A percentile compares a stretch with the other conserved stretches of the same genome.
Conservation (phyloP, 139 green algal genomes). For the Raphidocelis subcapitata region DNA sequence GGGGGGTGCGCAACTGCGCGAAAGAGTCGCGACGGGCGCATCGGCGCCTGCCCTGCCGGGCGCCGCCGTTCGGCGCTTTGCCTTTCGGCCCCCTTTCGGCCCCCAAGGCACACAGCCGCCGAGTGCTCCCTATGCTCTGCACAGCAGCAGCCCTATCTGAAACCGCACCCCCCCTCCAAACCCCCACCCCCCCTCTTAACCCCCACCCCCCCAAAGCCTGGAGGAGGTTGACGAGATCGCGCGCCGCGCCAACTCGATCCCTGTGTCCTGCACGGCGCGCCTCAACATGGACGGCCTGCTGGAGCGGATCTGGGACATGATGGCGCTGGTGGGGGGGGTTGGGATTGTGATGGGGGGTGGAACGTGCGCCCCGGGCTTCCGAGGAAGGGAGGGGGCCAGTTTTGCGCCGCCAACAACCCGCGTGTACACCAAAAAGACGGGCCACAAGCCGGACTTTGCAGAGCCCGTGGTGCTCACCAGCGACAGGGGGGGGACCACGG, state of each 20-base stretch:
- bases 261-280: constrained; percentile 82
- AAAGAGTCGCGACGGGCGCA: too few species aligned
- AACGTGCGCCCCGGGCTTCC: not conserved
- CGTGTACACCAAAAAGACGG: constrained; percentile 97
- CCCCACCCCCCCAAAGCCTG: too few species aligned
- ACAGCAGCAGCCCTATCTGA: too few species aligned
- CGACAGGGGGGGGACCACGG: constrained; percentile 83
- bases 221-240: constrained; percentile 96
- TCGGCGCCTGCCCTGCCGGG: too few species aligned
- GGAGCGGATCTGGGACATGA: constrained; percentile 94
- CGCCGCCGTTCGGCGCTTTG: too few species aligned
- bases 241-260: constrained; percentile 74
- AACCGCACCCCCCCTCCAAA: too few species aligned
- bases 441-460: constrained; percentile 93
- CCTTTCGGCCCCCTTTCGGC: too few species aligned
- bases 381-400: not conserved
- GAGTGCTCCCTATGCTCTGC: too few species aligned
- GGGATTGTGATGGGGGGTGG: not conserved
- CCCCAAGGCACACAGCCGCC: too few species aligned
- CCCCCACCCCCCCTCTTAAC: too few species aligned
- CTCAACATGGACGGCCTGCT: constrained; percentile 96
- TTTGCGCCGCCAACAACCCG: constrained; percentile 28
- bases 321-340: constrained; percentile 73
- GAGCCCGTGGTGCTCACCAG: constrained; percentile 88
- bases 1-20: too few species aligned